These are phyloP conservation scores for Cyberlindnera euphorbiiphila DNA, from an alignment of 805 yeast species.

Conservation along the genomic window DNA sequence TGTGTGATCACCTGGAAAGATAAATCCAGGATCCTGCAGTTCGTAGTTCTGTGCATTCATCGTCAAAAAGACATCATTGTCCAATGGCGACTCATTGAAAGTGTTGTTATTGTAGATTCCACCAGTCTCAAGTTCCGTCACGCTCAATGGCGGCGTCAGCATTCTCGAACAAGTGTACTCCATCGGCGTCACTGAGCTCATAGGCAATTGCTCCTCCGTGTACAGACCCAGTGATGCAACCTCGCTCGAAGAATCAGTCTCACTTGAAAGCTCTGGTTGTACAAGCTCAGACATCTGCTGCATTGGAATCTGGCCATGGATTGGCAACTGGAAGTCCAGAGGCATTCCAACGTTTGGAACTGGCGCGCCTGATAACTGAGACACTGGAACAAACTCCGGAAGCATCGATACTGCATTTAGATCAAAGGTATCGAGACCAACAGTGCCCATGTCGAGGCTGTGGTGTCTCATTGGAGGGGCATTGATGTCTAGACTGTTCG, in stretches of 20 bases:
- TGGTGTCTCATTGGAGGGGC: conserved; percentile 25
- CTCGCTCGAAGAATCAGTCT: neutral
- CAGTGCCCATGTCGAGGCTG: conserved; percentile 22
- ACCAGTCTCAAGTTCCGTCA: conserved; percentile 15
- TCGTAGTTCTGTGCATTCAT: conserved; percentile 1
- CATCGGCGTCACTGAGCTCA: conserved; percentile 19
- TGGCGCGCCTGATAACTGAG: conserved; percentile 1
- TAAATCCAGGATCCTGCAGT: neutral
- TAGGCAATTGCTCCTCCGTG: conserved; percentile 21
- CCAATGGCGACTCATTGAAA: conserved; percentile 22
- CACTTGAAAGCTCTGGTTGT: neutral
- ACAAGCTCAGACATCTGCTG: no score
- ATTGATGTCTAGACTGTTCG: conserved; percentile 24
- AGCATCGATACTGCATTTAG: conserved; percentile 10
- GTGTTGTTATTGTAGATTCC: neutral
- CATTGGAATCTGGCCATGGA: no score
- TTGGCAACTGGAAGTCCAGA: neutral
- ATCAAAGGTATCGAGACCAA: conserved; percentile 17
- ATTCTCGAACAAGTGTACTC: conserved; percentile 7
- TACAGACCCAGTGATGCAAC: conserved; percentile 7
- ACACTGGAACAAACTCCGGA: conserved; percentile 13
- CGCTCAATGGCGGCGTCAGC: conserved; percentile 24
- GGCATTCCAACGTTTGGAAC: neutral
- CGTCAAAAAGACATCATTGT: conserved; percentile 9
- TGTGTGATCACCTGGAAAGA: neutral